phyloP scores from a whole-genome alignment of 2,329 filamentous ascomycete genomes.

The Cyclaneusma minus region DNA sequence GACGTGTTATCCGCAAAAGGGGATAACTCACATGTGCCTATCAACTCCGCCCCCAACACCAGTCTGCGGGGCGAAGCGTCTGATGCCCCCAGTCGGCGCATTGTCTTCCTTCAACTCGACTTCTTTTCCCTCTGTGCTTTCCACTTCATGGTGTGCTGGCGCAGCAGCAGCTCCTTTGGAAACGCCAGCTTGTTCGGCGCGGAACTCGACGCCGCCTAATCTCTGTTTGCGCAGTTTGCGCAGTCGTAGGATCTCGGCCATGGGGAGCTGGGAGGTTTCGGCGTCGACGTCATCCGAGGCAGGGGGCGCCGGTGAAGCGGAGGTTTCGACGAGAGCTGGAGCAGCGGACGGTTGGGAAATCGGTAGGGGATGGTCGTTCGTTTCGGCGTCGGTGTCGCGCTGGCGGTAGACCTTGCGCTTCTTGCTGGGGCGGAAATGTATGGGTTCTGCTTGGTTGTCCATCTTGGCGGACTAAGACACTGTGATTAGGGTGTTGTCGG shows the following conservation, averaged over 20 bases:
- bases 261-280: constrained; percentile 24
- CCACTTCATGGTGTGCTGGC: constrained; percentile 13
- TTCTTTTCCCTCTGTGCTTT: constrained; percentile 1
- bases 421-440: constrained; percentile 36
- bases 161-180: not conserved
- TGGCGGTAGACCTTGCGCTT: constrained; percentile 45
- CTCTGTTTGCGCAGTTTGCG: constrained; percentile 35
- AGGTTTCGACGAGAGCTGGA: constrained; percentile 7
- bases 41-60: constrained; percentile 53
- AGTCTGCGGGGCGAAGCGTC: constrained; percentile 58
- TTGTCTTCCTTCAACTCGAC: constrained; percentile 1
- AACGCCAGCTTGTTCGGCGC: constrained; percentile 16
- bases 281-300: constrained; percentile 8
- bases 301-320: constrained; percentile 8
- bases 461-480: no score
- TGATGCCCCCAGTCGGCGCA: constrained; percentile 11
- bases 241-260: constrained; percentile 34
- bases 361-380: constrained; percentile 6
- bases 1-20: constrained; percentile 3
- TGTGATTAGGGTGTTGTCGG: no score
- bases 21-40: constrained; percentile 59
- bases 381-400: constrained; percentile 23
- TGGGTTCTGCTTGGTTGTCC: constrained; percentile 5
- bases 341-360: constrained; percentile 4
- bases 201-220: constrained; percentile 41